Evolutionary conservation across 2,329 filamentous ascomycete species (phyloP), one percentile per base, ranked within the genome.

Genomic region (Colletotrichum sp.): DNA sequence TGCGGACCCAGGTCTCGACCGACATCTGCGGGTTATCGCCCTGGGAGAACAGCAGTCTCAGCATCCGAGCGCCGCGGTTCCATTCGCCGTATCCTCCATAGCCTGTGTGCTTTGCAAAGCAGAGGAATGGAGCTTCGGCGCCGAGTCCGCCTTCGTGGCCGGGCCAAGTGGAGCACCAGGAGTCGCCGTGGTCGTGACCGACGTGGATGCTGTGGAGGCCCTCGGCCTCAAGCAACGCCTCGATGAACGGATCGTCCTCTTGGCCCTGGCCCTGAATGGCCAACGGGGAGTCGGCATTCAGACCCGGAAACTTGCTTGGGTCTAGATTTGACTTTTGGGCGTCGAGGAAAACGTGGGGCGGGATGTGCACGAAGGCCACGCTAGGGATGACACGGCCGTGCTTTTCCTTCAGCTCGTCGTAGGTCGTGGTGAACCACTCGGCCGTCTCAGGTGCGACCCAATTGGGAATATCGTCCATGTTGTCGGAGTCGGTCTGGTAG

Each of bases 31-130:
- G n/a, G 90, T 81, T 25, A 3, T 84, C 80, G 61, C 89, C 84
- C 3, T 78, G 49, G 4, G 72, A 44, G 29, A 80, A 78, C 16
- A 70, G 61, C 16, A 80, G 72, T 55, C 69, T 77, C 27, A 80
- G 49, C 36, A 80, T 71, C 1, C 92, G 86, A 8, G 88, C 88
- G 5, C 93, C 93, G 0, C 93, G 89, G 13, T 89, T 88, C 90
- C 91, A 94, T 59, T 86, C 86, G 0, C 92, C 92, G 79, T 95
- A 95, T 0, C 93, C 93, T 1, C 93, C 93, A 75, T 95, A 95
- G 0, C 93, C 93, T 0, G 91, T 89, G 79, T 93, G 93, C 78
- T 93, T 90, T 8, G 92, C 92, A 80, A 93, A 94, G 78, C 89
- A 90, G 13, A 90, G 80, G 61, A 78, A 78, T 30, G 75, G 77